A percentile compares a stretch with the other conserved stretches of the same genome.
phyloP scores from a whole-genome alignment of 768 basidiomycete species.

The Amyloporia xantha region DNA sequence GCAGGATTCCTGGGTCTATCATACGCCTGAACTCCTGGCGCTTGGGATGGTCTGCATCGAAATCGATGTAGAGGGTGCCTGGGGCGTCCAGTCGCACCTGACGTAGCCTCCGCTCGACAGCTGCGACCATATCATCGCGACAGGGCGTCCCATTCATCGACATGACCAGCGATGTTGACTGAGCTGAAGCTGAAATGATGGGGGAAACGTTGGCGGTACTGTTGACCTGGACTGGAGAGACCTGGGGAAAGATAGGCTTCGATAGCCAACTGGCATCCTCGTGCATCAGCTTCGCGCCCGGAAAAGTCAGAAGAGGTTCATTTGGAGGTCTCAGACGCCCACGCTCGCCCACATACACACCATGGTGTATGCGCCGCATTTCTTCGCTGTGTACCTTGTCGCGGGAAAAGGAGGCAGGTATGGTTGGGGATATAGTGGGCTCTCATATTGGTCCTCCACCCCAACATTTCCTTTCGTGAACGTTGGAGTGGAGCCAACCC shows the following conservation, averaged over 20 bases:
- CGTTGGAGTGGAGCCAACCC: no score
- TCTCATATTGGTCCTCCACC: no score
- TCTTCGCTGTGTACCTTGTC: no score
- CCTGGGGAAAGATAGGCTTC: not conserved
- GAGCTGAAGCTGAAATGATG: not conserved
- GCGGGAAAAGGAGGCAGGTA: no score
- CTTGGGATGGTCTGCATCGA: conserved; percentile 50
- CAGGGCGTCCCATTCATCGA: conserved; percentile 13
- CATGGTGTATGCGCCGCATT: no score
- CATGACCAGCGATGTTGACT: not conserved
- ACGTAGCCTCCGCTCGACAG: conserved; percentile 22
- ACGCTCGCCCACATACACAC: no score
- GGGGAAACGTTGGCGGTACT: not conserved
- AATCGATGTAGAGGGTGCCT: conserved; percentile 12
- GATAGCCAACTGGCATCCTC: not conserved
- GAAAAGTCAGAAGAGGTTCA: not conserved
- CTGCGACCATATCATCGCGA: conserved; percentile 19
- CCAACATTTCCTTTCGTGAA: no score
- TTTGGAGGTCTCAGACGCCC: no score
- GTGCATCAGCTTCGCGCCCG: not conserved
- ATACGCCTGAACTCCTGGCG: conserved; percentile 69
- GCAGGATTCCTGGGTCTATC: conserved; percentile 70
- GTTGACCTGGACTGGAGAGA: not conserved
- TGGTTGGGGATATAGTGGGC: no score
- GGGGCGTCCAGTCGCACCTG: conserved; percentile 9